Conservation (phyloP, 345 rosid species). For the Pseudoturritis turrita region DNA sequence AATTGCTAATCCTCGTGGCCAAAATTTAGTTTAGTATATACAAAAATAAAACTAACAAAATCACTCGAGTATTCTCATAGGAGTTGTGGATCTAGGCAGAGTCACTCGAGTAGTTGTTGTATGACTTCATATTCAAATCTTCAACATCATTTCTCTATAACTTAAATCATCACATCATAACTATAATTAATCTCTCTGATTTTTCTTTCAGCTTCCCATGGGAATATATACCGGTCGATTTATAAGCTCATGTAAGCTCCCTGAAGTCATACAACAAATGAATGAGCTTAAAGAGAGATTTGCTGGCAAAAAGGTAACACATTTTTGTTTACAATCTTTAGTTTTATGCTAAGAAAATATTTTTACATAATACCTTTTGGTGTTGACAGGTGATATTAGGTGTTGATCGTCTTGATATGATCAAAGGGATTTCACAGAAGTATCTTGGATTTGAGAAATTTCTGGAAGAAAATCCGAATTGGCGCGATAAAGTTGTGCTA, state of each 20-base stretch:
- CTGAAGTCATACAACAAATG: slow-evolving; percentile 57
- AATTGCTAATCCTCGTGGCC: not conserved
- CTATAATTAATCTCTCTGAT: not conserved
- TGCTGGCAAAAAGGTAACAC: slow-evolving; percentile 70
- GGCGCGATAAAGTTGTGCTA: slow-evolving; percentile 88
- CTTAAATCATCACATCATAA: too few relatives aligned
- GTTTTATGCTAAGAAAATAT: not conserved
- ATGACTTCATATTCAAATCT: slow-evolving; percentile 27
- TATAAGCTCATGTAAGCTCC: slow-evolving; percentile 53
- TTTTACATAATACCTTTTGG: not conserved
- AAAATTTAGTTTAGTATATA: too few relatives aligned
- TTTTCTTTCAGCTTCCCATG: slow-evolving; percentile 69
- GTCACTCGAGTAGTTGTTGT: slow-evolving; percentile 91
- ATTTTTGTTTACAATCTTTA: not conserved
- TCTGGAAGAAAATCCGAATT: slow-evolving; percentile 69
- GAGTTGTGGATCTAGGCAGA: slow-evolving; percentile 86
- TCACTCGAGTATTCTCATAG: too few relatives aligned
- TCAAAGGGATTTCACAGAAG: slow-evolving; percentile 92
- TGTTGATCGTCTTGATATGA: slow-evolving; percentile 94
- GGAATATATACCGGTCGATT: slow-evolving; percentile 88
- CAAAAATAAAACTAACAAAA: too few relatives aligned
- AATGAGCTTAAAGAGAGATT: slow-evolving; percentile 71
- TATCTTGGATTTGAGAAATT: slow-evolving; percentile 91
- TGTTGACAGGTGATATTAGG: slow-evolving; percentile 48
- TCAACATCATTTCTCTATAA: not conserved